These are phyloP conservation scores for Saccharomycopsis capsularis DNA, from an alignment of 805 yeast genomes.

Conservation along the genomic window DNA sequence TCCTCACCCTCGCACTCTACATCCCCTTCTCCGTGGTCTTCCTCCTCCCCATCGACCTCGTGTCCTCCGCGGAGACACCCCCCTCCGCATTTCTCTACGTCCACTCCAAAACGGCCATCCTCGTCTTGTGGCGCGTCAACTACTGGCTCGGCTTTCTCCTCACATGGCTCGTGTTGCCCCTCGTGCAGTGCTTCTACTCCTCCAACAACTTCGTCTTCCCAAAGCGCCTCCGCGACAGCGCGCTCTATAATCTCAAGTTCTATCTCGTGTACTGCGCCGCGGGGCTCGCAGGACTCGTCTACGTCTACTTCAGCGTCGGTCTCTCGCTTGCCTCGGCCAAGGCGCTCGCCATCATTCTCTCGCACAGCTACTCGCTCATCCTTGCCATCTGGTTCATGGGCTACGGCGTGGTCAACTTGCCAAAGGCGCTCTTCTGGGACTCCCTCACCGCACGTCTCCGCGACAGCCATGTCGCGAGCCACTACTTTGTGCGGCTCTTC, in stretches of 20 bases:
- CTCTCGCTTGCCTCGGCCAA: conserved; percentile 50
- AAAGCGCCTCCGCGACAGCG: conserved; percentile 47
- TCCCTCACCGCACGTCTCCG: conserved; percentile 31
- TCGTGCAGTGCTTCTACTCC: conserved; percentile 63
- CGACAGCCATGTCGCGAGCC: conserved; percentile 29
- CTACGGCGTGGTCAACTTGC: conserved; percentile 67
- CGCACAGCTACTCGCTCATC: conserved; percentile 70
- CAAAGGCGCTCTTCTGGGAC: conserved; percentile 34
- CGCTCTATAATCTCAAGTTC: conserved; percentile 49
- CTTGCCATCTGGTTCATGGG: conserved; percentile 81
- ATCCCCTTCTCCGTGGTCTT: conserved; percentile 71
- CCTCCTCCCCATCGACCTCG: conserved; percentile 67
- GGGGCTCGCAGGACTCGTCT: conserved; percentile 49
- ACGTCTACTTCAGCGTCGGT: conserved; percentile 51
- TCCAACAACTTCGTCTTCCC: conserved; percentile 55
- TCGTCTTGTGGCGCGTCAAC: conserved; percentile 62
- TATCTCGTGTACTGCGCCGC: conserved; percentile 50
- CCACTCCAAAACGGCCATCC: conserved; percentile 38
- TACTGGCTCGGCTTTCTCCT: conserved; percentile 78
- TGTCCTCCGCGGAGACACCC: conserved; percentile 23
- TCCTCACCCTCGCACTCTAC: conserved; percentile 54
- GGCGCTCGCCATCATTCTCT: conserved; percentile 61
- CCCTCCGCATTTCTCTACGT: conserved; percentile 35
- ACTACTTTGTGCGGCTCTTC: conserved; percentile 49
- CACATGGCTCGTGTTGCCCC: conserved; percentile 72